Evolutionary conservation across 768 basidiomycete species (phyloP).

Genomic region (Termitomyces eurrhizus): DNA sequence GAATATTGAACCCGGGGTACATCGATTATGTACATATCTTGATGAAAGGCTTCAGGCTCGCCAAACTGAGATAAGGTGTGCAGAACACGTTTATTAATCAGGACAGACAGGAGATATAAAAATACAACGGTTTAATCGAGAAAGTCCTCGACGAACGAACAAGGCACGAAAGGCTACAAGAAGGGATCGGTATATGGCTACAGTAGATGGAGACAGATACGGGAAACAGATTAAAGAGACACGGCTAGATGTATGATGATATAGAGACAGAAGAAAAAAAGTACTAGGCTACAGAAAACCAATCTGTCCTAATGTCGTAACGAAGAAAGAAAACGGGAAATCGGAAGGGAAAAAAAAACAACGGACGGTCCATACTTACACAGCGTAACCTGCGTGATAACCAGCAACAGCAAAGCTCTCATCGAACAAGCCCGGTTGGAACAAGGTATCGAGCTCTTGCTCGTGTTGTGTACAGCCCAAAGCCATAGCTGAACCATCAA

Average conservation of each 20-base stretch:
- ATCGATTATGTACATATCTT: not conserved
- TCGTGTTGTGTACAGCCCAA: not conserved
- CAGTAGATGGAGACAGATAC: not conserved
- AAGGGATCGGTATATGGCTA: constrained; percentile 12
- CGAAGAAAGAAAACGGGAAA: not conserved
- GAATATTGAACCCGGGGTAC: not conserved
- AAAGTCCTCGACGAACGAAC: not conserved
- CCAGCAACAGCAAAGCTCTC: not conserved
- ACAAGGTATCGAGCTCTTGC: constrained; percentile 8
- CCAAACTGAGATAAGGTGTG: not conserved
- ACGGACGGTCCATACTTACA: not conserved
- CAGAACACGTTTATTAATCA: not conserved
- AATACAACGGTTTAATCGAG: not conserved
- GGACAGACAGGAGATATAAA: not conserved
- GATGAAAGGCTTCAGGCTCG: not conserved
- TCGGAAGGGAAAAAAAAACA: not conserved
- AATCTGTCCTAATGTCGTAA: constrained; percentile 1
- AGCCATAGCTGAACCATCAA: not conserved
- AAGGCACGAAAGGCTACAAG: constrained; percentile 8
- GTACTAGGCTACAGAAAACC: not conserved
- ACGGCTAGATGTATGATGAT: not conserved
- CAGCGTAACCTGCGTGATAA: not conserved
- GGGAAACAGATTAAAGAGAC: not conserved
- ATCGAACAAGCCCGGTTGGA: constrained; percentile 7
- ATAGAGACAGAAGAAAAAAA: not conserved